Conservation (phyloP, 257 asterid genomes). For the Solanum boliviense region DNA sequence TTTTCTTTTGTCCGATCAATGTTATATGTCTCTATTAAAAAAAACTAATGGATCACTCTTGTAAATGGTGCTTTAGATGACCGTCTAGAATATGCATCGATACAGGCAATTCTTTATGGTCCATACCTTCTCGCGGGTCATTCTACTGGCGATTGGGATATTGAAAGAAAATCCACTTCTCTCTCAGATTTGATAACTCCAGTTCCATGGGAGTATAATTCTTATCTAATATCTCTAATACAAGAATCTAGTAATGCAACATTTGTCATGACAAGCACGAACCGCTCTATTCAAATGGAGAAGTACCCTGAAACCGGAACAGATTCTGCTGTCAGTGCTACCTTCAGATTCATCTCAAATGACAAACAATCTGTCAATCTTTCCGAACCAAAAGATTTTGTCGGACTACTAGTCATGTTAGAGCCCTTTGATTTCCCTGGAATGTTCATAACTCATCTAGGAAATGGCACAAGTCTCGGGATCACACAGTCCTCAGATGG, state of each 20-base stretch:
- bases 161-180: constrained; percentile 25
- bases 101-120: constrained; percentile 75
- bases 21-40: neutral
- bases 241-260: constrained; percentile 31
- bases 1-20: neutral
- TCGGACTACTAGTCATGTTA: constrained; percentile 36
- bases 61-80: constrained; percentile 36
- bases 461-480: constrained; percentile 28
- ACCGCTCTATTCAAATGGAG: constrained; percentile 32
- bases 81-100: constrained; percentile 41
- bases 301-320: constrained; percentile 47
- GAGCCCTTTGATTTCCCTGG: constrained; percentile 72
- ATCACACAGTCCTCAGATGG: constrained; percentile 12
- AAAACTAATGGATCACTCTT: neutral
- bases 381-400: constrained; percentile 17
- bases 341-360: constrained; percentile 42
- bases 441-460: constrained; percentile 32
- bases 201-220: constrained; percentile 28
- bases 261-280: constrained; percentile 28
- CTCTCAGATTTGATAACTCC: constrained; percentile 54
- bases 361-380: neutral
- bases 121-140: constrained; percentile 86
- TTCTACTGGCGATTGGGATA: constrained; percentile 55
- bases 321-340: constrained; percentile 35
- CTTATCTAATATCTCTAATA: constrained; percentile 41